Evolutionary conservation across 2,329 filamentous ascomycete genomes (phyloP).

Genomic region (Fusarium sp.): DNA sequence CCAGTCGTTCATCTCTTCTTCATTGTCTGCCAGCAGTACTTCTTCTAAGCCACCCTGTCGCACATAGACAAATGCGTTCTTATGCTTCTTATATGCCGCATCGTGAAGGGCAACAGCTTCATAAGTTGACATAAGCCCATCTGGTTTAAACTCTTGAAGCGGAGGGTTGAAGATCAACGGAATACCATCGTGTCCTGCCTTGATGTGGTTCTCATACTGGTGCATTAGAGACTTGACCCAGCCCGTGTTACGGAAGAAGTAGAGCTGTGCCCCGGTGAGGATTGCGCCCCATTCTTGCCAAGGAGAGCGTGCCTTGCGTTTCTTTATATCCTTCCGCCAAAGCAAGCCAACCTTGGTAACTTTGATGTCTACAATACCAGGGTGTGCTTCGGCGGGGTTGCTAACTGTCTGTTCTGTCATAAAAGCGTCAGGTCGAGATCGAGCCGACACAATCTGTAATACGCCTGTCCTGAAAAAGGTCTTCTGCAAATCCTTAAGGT

Average conservation of each 20-base stretch:
- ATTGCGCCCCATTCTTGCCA: constrained; percentile 99
- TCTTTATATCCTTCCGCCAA: constrained; percentile 94
- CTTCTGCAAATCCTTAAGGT: constrained; percentile 82
- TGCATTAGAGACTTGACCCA: constrained; percentile 94
- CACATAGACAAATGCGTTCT: constrained; percentile 92
- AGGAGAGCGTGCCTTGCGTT: constrained; percentile 91
- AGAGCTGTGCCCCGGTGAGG: constrained; percentile 94
- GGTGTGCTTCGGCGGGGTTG: constrained; percentile 86
- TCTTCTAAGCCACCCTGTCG: constrained; percentile 89
- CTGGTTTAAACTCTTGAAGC: constrained; percentile 90
- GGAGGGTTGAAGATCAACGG: constrained; percentile 92
- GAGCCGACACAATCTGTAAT: constrained; percentile 91
- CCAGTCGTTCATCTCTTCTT: constrained; percentile 96
- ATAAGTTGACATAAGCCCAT: constrained; percentile 91
- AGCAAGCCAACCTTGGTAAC: constrained; percentile 94
- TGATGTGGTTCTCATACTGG: constrained; percentile 85
- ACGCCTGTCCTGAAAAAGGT: constrained; percentile 92
- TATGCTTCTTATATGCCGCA: constrained; percentile 90
- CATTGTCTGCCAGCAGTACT: constrained; percentile 87
- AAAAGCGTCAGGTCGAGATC: constrained; percentile 94
- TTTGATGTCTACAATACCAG: constrained; percentile 95
- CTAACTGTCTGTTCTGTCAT: constrained; percentile 86
- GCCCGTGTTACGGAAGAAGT: constrained; percentile 91
- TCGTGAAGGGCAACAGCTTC: constrained; percentile 90
- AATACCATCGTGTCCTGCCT: constrained; percentile 75